Conservation (phyloP, 176 grass and related monocot genomes). For the Neostapfia colusana region DNA sequence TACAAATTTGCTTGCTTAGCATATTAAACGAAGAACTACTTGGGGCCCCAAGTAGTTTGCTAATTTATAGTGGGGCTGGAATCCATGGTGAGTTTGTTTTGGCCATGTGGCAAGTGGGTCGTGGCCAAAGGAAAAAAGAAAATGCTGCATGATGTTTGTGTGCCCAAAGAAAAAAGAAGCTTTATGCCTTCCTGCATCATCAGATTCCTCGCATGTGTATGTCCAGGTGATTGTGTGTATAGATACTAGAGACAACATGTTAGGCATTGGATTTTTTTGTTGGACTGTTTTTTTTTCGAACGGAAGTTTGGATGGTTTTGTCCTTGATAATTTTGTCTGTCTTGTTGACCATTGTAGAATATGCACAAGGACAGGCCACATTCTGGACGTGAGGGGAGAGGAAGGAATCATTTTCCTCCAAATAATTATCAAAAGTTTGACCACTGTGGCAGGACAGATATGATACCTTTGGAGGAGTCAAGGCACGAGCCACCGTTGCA, state of each 20-base stretch:
- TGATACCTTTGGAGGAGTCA: conserved; percentile 40
- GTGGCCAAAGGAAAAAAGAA: not conserved
- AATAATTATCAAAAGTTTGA: conserved; percentile 49
- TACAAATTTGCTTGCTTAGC: not conserved
- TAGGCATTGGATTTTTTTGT: not conserved
- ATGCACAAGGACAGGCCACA: conserved; percentile 49
- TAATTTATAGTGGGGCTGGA: not conserved
- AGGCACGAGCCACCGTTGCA: conserved; percentile 31
- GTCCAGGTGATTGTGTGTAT: not conserved
- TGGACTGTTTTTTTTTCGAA: no score
- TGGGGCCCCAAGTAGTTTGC: not conserved
- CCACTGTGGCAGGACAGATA: conserved; percentile 32
- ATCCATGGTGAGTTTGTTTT: not conserved
- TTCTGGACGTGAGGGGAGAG: conserved; percentile 46
- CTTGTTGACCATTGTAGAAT: conserved; percentile 49
- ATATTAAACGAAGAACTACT: not conserved
- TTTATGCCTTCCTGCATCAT: not conserved
- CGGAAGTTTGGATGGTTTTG: not conserved
- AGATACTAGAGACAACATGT: not conserved
- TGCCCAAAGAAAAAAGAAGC: not conserved
- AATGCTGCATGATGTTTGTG: not conserved
- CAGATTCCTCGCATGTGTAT: no score
- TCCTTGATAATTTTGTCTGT: conserved; percentile 33
- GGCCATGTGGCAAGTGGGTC: not conserved
- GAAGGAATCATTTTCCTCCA: conserved; percentile 43